These are phyloP conservation scores for Pyrenochaeta sp. DNA, from an alignment of 2,329 filamentous ascomycete genomes.

Conservation along the genomic window DNA sequence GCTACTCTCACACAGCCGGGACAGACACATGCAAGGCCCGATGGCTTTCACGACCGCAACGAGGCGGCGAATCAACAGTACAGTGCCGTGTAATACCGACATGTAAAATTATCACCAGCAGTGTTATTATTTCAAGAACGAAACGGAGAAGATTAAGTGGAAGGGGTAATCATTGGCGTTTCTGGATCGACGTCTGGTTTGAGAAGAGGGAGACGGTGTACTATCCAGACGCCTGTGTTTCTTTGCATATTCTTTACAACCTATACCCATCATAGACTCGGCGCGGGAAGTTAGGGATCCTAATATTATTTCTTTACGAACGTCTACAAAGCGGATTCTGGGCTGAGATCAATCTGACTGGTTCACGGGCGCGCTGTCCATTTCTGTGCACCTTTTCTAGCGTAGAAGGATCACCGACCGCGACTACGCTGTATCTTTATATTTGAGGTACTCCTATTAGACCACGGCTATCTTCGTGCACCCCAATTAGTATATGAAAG, in stretches of 20 bases:
- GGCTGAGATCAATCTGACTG: background rate
- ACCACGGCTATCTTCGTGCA: too few relatives aligned
- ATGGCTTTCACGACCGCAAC: slow-evolving; percentile 1
- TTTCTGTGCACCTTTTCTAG: background rate
- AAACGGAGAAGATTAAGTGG: background rate
- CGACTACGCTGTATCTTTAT: too few relatives aligned
- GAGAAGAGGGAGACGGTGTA: background rate
- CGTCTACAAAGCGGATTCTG: background rate
- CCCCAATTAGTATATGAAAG: too few relatives aligned
- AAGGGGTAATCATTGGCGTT: background rate
- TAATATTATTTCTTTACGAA: too few relatives aligned
- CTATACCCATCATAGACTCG: slow-evolving; percentile 1
- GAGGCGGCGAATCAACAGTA: slow-evolving; percentile 1
- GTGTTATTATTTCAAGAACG: background rate
- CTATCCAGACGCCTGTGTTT: background rate
- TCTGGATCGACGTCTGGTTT: background rate
- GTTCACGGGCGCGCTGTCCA: background rate
- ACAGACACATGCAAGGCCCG: slow-evolving; percentile 1
- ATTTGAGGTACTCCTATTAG: too few relatives aligned
- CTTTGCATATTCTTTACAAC: background rate
- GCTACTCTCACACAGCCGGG: background rate
- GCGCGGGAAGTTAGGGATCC: background rate
- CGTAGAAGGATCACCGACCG: too few relatives aligned
- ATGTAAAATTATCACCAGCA: background rate
- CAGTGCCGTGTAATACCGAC: background rate